Conservation (phyloP, 192 early-diverging fungal genomes). For the Coemansia aciculifera region DNA sequence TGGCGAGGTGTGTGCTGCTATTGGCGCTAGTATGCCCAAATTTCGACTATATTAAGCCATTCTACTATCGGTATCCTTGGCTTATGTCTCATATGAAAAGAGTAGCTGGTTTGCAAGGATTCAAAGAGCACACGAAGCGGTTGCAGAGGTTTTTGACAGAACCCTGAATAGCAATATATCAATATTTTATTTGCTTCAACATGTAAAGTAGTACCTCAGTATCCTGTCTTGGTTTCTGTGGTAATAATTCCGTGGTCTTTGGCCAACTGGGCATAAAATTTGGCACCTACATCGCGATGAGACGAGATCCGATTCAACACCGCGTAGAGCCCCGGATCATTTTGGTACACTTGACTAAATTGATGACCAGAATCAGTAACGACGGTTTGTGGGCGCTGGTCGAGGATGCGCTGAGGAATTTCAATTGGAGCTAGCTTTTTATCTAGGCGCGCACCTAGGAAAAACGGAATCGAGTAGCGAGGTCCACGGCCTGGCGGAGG, state of each 20-base stretch:
- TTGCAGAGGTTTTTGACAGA: background rate
- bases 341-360: conserved; percentile 15
- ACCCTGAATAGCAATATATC: background rate
- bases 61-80: background rate
- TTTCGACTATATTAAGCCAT: background rate
- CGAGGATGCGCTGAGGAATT: conserved; percentile 22
- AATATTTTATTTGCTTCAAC: background rate
- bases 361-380: conserved; percentile 47
- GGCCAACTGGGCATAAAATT: conserved; percentile 23
- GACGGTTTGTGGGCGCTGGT: conserved; percentile 10
- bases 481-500: conserved; percentile 47
- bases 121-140: background rate
- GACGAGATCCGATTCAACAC: conserved; percentile 41
- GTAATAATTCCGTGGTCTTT: conserved; percentile 15
- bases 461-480: conserved; percentile 61
- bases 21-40: background rate
- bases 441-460: conserved; percentile 55
- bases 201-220: background rate
- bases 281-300: conserved; percentile 30
- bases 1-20: background rate
- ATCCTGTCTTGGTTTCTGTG: background rate
- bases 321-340: conserved; percentile 16
- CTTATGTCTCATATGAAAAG: background rate
- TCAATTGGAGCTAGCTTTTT: conserved; percentile 39
- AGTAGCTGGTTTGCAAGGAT: background rate